Base-by-base conservation (phyloP, 345 rosid genomes). In the Diplotaxis tenuifolia region DNA sequence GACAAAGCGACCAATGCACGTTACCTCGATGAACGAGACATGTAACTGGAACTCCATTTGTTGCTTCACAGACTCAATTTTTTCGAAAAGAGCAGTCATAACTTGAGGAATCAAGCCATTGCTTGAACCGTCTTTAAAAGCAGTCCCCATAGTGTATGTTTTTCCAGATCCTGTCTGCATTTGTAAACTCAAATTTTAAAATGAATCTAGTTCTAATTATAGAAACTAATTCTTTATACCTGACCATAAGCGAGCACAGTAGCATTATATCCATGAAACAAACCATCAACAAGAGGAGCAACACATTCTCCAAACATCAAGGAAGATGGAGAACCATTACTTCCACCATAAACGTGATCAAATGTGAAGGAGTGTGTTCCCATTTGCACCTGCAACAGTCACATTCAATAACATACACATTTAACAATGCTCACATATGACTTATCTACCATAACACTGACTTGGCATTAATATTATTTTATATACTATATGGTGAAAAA, bases 11-110 rank as follows among this genome's bases (percentile, higher is more conserved):
- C 18, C 2, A 52, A 53, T n/a, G n/a, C n/a, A n/a, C n/a, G n/a
- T n/a, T 73, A 90, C 96, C 96, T 90, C 96, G 45, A 90, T 90
- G 80, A 90, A 90, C 49, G 96, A 90, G 79, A 88, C 96, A 61
- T 88, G 94, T 36, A 86, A 78, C 65, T 87, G 94, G 76, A 88
- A 88, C 61, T 78, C 88, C 23, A 74, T 81, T 75, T 86, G 87
- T 50, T 80, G 80, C 78, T 79, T 90, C 60, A 70, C 19, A 40
- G 84, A 79, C 70, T 85, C 87, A 64, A 90, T 87, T 78, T 88
- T 90, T 62, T 75, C 70, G 81, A 85, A 90, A 54, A 90, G 38
- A 65, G 82, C 73, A 81, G 32, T 84, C 94, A 90, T 90, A 72
- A 82, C 96, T 76, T 82, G 88, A 69, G 92, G 94, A 81, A 90